Evolutionary conservation across 2,329 filamentous ascomycete species (phyloP), one percentile per base, ranked within the genome.

Genomic region (Pseudophaeomoniella oleicola): DNA sequence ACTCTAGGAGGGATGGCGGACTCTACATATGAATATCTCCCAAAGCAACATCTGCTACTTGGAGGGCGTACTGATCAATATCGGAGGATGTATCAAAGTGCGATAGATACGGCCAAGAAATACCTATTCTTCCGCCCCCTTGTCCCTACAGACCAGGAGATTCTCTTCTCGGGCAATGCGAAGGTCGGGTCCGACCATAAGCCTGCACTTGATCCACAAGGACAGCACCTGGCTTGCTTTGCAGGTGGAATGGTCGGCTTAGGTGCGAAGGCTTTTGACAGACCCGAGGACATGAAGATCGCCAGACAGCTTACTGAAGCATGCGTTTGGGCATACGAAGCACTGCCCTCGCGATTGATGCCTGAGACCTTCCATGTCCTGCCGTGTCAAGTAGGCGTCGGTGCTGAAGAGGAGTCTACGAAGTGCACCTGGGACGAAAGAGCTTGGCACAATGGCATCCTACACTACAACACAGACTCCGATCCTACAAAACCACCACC

Each of bases 201-300:
- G n/a, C 29, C 6, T 10, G 16, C 15, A 14, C 53, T 45, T 14
- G 46, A 52, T 4, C 40, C 48, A 0, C 55, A 55, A 33, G 55
- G 62, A 9, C 71, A 78, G 39, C 81, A 85, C 50, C 60, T 83
- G 2, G 68, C 70, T 3, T 86, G 80, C 54, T 86, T 82, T 50
- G 63, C 71, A 3, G 80, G 80, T 4, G 81, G 78, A 6, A 76
- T 80, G 63, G 76, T 81, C 32, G 79, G 65, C 1, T 66, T 86
- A 22, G 76, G 71, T 1, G 74, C 78, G 1, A 72, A 68, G 41
- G 60, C 84, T 16, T 71, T 81, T 43, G 48, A 63, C 32, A 62
- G 59, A 1, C 60, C 62, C 0, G 61, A 68, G 3, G 71, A 79
- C 29, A 52, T 80, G 5, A 58, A 66, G 2, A 60, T 71, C 13